phyloP scores from a whole-genome alignment of 208 protist genomes.

The Crithidia sp. region DNA sequence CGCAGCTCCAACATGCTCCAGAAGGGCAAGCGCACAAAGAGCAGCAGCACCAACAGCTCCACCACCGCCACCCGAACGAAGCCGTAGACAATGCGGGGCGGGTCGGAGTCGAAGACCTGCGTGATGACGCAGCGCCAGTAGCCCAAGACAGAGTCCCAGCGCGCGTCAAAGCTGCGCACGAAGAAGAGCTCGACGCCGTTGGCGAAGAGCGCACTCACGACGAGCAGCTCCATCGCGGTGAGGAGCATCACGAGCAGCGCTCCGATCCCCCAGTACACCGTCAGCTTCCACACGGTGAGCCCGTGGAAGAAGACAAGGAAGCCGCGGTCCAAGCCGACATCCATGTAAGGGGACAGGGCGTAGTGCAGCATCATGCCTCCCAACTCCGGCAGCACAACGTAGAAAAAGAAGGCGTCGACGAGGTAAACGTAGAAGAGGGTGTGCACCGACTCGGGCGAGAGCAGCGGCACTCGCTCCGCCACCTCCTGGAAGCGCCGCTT shows the following conservation, averaged over 20 bases:
- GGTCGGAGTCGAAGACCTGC: slow-evolving; percentile 69
- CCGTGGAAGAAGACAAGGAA: slow-evolving; percentile 29
- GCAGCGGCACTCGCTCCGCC: slow-evolving; percentile 37
- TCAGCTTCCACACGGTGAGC: slow-evolving; percentile 44
- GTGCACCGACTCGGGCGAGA: slow-evolving; percentile 37
- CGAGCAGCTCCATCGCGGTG: slow-evolving; percentile 52
- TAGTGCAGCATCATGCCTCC: slow-evolving; percentile 69
- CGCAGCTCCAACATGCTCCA: slow-evolving; percentile 38
- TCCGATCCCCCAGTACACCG: slow-evolving; percentile 70
- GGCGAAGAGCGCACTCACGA: slow-evolving; percentile 73
- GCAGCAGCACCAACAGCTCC: slow-evolving; percentile 51
- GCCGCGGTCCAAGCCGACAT: slow-evolving; percentile 41
- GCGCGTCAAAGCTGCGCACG: slow-evolving; percentile 67
- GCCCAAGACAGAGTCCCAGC: slow-evolving; percentile 43
- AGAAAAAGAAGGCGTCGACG: slow-evolving; percentile 60
- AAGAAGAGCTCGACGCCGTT: slow-evolving; percentile 86
- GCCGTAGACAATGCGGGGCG: slow-evolving; percentile 47
- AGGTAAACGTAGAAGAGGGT: slow-evolving; percentile 66
- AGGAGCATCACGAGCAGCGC: slow-evolving; percentile 50
- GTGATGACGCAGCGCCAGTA: slow-evolving; percentile 71
- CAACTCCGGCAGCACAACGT: slow-evolving; percentile 44
- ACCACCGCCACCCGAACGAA: slow-evolving; percentile 52
- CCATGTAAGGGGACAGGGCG: slow-evolving; percentile 57
- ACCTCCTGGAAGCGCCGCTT: slow-evolving; percentile 62
- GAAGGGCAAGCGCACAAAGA: slow-evolving; percentile 61